Evolutionary conservation across 1,139 yeast genomes (phyloP).

Genomic region (Kodamaea suecica): DNA sequence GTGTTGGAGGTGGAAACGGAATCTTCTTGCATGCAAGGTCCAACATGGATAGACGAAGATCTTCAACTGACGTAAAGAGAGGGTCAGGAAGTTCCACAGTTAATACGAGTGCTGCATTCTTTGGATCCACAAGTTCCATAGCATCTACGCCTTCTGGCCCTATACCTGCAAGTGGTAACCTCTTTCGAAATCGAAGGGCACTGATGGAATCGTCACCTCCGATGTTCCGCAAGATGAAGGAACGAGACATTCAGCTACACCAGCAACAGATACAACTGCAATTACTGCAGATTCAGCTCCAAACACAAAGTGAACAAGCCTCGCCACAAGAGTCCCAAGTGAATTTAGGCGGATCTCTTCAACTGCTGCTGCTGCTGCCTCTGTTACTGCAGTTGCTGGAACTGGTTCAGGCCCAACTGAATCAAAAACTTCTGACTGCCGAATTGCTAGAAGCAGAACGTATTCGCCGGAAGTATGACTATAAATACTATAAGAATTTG

Average conservation of each 20-base stretch:
- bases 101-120: too few species aligned
- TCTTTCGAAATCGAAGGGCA: conserved; percentile 1
- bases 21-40: conserved; percentile 19
- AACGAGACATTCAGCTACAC: not conserved
- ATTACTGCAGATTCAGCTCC: conserved; percentile 1
- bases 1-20: conserved; percentile 23
- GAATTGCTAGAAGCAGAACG: conserved; percentile 19
- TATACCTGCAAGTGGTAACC: not conserved
- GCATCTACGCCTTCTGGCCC: not conserved
- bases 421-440: conserved; percentile 9
- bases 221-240: conserved; percentile 1
- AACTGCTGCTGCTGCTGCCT: conserved; percentile 4
- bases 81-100: not conserved
- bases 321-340: not conserved
- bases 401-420: not conserved
- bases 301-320: not conserved
- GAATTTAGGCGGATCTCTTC: not conserved
- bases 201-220: conserved; percentile 3
- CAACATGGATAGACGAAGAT: conserved; percentile 30
- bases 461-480: conserved; percentile 28
- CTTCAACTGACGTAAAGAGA: conserved; percentile 33
- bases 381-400: conserved; percentile 1
- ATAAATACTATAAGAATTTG: conserved; percentile 31
- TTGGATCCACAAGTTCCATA: not conserved
- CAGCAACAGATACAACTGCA: conserved; percentile 1